Base-by-base conservation (phyloP, 345 rosid species). In the Rubroshorea leprosula region DNA sequence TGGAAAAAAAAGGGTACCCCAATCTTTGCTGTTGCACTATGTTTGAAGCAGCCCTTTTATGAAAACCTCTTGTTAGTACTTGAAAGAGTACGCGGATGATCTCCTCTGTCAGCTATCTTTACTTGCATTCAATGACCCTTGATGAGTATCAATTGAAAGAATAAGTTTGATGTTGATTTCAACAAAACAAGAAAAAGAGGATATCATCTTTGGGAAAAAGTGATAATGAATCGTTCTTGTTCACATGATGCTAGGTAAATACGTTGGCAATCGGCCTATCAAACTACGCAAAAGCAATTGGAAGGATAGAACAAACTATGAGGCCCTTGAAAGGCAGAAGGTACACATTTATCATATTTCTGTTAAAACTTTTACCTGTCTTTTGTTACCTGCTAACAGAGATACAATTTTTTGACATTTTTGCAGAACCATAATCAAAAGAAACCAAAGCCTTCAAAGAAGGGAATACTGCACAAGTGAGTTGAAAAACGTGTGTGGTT, bases 221-320 rank as follows among this genome's bases (percentile, higher is more conserved):
- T 27, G 29, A 21, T 45, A 19, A 1, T 17, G 51, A 20, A 43
- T 25, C 2, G 12, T 56, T 54, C 56, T 25, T 43, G 49, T 46
- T 27, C 61, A 50, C 51, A 51, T 54, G 62, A 46, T 54, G 62
- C 64, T 79, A 93, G 99, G 99, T 44, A 93, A 93, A 67, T 93
- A 93, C 69, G 99, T 93, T 13, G 99, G 99, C 51, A 93, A 93
- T 66, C 77, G 99, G 39, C 99, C 97, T 0, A 89, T 93, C 52
- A 93, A 93, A 63, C 75, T 93, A 54, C 80, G 97, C 10, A 93
- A 93, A 79, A 93, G 99, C 80, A 93, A 86, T 66, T 93, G 99
- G 99, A 87, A 73, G 77, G 97, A 93, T 70, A 83, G 99, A 60
- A 93, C 78, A 39, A 97, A 93, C 52, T 55, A 55, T 53, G 88